phyloP scores from a whole-genome alignment of 257 asterid species.

The Leptodermis oblonga region DNA sequence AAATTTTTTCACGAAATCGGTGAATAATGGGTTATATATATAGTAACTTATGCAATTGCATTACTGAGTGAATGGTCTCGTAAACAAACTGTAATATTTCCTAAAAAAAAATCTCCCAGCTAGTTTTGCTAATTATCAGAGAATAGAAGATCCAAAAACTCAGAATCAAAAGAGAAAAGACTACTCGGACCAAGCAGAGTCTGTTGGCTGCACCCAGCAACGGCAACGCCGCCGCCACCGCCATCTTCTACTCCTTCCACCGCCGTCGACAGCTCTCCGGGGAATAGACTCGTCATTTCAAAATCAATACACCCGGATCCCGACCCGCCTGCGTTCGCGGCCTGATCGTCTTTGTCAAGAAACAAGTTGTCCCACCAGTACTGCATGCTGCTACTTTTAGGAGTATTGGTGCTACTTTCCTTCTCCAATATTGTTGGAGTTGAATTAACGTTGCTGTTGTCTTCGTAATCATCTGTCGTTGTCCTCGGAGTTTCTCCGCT shows the following conservation, averaged over 20 bases:
- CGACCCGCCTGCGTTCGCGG: neutral
- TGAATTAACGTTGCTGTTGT: too few relatives aligned
- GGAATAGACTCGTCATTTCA: neutral
- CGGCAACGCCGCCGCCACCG: neutral
- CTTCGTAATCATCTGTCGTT: too few relatives aligned
- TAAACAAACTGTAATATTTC: too few relatives aligned
- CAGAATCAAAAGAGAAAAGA: conserved; percentile 4
- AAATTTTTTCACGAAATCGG: too few relatives aligned
- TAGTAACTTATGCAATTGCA: too few relatives aligned
- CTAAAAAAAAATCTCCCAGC: too few relatives aligned
- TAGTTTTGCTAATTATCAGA: conserved; percentile 4
- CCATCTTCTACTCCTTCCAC: neutral
- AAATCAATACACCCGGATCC: too few relatives aligned
- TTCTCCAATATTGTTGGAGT: too few relatives aligned
- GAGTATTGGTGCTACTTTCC: neutral
- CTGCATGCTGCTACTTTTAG: neutral
- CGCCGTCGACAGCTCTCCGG: neutral
- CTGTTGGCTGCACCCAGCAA: too few relatives aligned
- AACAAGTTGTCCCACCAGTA: conserved; percentile 21
- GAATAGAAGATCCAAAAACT: neutral
- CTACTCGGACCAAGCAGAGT: neutral
- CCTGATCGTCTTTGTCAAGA: neutral
- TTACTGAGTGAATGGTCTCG: too few relatives aligned
- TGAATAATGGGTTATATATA: too few relatives aligned
- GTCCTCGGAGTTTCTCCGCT: neutral